Conservation (phyloP, 768 basidiomycete species). For the Suillus weaverae region DNA sequence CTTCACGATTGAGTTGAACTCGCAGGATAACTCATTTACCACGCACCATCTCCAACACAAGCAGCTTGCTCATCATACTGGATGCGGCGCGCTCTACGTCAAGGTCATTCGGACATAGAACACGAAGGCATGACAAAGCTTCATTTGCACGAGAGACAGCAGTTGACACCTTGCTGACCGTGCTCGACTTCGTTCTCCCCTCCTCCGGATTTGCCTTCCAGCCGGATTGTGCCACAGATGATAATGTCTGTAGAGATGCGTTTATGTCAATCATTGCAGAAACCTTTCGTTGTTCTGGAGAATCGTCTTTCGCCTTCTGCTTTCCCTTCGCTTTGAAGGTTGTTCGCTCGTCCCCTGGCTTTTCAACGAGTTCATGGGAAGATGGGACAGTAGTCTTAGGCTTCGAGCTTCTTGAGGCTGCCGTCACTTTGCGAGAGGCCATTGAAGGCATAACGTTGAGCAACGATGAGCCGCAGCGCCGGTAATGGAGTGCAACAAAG, state of each 20-base stretch:
- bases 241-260: slow-evolving; percentile 56
- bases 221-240: slow-evolving; percentile 52
- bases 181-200: slow-evolving; percentile 26
- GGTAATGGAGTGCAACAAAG: not conserved
- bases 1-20: not conserved
- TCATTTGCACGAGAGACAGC: slow-evolving; percentile 37
- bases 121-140: slow-evolving; percentile 49
- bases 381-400: not conserved
- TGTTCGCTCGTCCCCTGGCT: not conserved
- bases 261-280: slow-evolving; percentile 67
- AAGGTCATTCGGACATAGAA: slow-evolving; percentile 44
- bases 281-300: slow-evolving; percentile 38
- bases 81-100: slow-evolving; percentile 76
- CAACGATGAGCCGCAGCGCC: not conserved
- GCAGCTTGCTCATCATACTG: slow-evolving; percentile 65
- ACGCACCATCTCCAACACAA: slow-evolving; percentile 71
- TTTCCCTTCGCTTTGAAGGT: not conserved
- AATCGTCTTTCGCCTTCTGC: not conserved
- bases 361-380: not conserved
- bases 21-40: not conserved
- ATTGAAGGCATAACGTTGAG: not conserved
- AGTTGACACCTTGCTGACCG: slow-evolving; percentile 37
- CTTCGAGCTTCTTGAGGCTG: not conserved
- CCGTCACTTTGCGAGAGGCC: not conserved
- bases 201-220: slow-evolving; percentile 47